A percentile compares a stretch with the other conserved stretches of the same genome.
phyloP scores from a whole-genome alignment of 164 flowering plant genomes.

The Aristolochia fimbriata region DNA sequence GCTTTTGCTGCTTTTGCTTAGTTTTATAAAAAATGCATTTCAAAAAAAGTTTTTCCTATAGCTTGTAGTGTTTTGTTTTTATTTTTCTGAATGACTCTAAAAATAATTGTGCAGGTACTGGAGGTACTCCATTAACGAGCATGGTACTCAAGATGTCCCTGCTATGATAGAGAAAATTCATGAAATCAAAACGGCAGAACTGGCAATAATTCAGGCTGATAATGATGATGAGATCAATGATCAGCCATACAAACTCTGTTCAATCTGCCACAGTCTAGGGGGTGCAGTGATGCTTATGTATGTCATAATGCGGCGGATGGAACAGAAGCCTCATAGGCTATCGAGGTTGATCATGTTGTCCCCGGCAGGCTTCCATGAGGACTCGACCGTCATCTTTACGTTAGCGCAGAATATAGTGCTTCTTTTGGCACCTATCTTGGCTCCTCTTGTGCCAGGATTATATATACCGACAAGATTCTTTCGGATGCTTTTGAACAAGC shows the following conservation, averaged over 20 bases:
- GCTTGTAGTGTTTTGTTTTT: no score
- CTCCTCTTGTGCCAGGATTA: constrained; percentile 63
- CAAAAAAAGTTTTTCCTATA: no score
- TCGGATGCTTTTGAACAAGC: constrained; percentile 89
- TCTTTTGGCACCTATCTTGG: constrained; percentile 49
- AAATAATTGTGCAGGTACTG: constrained; percentile 55
- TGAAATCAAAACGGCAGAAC: constrained; percentile 61
- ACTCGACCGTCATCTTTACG: constrained; percentile 49
- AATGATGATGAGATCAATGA: constrained; percentile 33
- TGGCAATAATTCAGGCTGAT: constrained; percentile 30
- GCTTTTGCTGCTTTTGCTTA: no score
- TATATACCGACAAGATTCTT: constrained; percentile 94
- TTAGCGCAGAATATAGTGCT: constrained; percentile 35
- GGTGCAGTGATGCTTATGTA: constrained; percentile 95
- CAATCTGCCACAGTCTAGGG: constrained; percentile 87
- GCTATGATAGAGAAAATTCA: constrained; percentile 92
- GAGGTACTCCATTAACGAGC: constrained; percentile 90
- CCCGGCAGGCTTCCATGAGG: constrained; percentile 96
- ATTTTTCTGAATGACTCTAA: neutral
- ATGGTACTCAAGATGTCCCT: constrained; percentile 82
- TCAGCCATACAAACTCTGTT: constrained; percentile 82
- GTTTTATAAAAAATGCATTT: no score
- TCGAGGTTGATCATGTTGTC: constrained; percentile 76
- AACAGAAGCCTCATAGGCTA: constrained; percentile 76
- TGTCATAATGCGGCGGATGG: constrained; percentile 52